phyloP scores from a whole-genome alignment of 345 rosid species.

The Rhodomyrtus tomentosa region DNA sequence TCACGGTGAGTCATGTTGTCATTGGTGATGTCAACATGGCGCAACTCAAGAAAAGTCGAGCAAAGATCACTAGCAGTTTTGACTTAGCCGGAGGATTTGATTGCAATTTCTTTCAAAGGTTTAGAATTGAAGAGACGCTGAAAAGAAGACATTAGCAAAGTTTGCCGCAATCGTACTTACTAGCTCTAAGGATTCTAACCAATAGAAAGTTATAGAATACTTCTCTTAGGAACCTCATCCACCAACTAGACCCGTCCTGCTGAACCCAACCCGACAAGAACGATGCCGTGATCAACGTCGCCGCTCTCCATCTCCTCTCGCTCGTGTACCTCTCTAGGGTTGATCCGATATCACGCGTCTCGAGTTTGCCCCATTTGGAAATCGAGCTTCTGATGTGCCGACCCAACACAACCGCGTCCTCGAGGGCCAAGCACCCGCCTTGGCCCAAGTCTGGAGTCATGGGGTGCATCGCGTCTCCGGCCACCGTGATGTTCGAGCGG shows the following conservation, averaged over 20 bases:
- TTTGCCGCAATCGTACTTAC: neutral
- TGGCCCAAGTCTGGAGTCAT: conserved; percentile 40
- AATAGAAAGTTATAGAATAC: neutral
- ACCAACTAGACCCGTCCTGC: conserved; percentile 9
- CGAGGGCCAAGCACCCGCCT: conserved; percentile 31
- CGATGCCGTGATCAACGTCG: conserved; percentile 6
- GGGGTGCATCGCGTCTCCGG: conserved; percentile 47
- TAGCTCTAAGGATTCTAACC: no score
- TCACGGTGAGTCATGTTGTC: no score
- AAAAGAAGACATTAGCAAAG: neutral
- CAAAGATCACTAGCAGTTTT: no score
- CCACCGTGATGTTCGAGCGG: conserved; percentile 24
- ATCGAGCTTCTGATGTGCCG: conserved; percentile 18
- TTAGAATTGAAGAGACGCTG: neutral
- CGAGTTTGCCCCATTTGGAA: neutral
- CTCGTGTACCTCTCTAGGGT: conserved; percentile 10
- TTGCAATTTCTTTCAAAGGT: no score
- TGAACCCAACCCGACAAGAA: conserved; percentile 27
- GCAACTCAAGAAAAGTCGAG: no score
- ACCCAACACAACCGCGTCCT: conserved; percentile 29
- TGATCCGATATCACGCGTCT: neutral
- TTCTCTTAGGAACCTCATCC: neutral
- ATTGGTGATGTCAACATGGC: no score
- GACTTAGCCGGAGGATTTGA: no score
- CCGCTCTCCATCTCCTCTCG: conserved; percentile 26